Conservation (phyloP, 2,329 filamentous ascomycete genomes). For the Claviceps quebecensis region DNA sequence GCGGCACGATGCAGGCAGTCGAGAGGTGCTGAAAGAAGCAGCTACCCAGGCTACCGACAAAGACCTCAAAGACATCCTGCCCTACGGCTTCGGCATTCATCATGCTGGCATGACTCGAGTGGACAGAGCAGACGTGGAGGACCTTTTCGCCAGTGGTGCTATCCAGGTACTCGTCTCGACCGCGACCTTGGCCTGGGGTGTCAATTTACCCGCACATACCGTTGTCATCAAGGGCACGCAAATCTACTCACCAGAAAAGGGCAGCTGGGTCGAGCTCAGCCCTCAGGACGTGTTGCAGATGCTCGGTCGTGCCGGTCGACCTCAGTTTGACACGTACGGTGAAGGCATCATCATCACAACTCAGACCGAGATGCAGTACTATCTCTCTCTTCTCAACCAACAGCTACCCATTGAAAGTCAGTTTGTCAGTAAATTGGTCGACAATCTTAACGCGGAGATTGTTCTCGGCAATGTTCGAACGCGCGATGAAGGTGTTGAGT, state of each 20-base stretch:
- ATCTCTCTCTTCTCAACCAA: slow-evolving; percentile 89
- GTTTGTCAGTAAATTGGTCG: slow-evolving; percentile 79
- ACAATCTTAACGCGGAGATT: slow-evolving; percentile 92
- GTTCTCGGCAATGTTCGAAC: slow-evolving; percentile 86
- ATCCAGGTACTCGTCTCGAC: slow-evolving; percentile 96
- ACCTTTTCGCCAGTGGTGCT: slow-evolving; percentile 79
- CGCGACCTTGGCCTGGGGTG: slow-evolving; percentile 96
- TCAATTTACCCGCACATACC: slow-evolving; percentile 92
- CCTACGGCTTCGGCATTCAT: slow-evolving; percentile 95
- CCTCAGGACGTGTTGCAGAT: slow-evolving; percentile 97
- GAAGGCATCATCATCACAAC: slow-evolving; percentile 98
- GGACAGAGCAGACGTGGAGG: slow-evolving; percentile 91
- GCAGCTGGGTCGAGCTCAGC: slow-evolving; percentile 94
- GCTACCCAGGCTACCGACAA: slow-evolving; percentile 69
- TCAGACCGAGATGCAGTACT: slow-evolving; percentile 90
- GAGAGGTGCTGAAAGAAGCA: slow-evolving; percentile 77
- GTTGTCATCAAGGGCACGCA: slow-evolving; percentile 99
- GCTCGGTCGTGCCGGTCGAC: slow-evolving; percentile 91
- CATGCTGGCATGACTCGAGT: slow-evolving; percentile 92
- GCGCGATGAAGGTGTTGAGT: slow-evolving; percentile 94
- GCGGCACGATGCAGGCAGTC: slow-evolving; percentile 78
- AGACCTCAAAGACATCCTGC: slow-evolving; percentile 84
- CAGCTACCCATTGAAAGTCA: slow-evolving; percentile 97
- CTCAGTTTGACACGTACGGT: slow-evolving; percentile 94
- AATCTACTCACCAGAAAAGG: slow-evolving; percentile 95